Evolutionary conservation across 2,329 filamentous ascomycete species (phyloP).

Genomic region (Cercospora sesami): DNA sequence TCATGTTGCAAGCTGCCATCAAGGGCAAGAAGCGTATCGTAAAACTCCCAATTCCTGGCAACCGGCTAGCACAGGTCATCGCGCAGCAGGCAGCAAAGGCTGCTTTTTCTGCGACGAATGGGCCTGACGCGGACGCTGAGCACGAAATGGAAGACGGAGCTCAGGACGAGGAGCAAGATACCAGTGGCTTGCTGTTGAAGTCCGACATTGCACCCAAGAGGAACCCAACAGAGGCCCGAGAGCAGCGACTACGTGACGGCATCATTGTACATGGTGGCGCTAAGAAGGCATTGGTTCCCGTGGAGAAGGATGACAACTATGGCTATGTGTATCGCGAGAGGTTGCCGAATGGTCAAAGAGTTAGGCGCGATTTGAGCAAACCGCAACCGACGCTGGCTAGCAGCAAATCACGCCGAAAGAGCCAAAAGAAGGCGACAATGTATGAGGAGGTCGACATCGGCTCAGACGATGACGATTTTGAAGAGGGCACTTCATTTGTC

Average conservation of each 20-base stretch:
- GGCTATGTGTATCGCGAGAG: conserved; percentile 38
- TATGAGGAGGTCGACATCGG: conserved; percentile 52
- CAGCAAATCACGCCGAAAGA: conserved; percentile 25
- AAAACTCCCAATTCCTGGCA: conserved; percentile 41
- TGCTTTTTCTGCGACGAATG: conserved; percentile 26
- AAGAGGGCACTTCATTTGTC: conserved; percentile 19
- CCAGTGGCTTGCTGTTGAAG: conserved; percentile 32
- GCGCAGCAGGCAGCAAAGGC: conserved; percentile 36
- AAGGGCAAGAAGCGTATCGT: conserved; percentile 49
- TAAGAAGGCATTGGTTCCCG: conserved; percentile 36
- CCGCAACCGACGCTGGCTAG: conserved; percentile 24
- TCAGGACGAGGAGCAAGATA: conserved; percentile 23
- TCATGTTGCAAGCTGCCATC: conserved; percentile 49
- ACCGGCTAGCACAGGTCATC: conserved; percentile 42
- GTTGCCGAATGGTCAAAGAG: conserved; percentile 31
- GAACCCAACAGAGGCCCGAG: conserved; percentile 39
- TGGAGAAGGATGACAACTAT: conserved; percentile 39
- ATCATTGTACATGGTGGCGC: conserved; percentile 35
- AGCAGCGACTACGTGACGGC: conserved; percentile 39
- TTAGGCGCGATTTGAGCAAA: conserved; percentile 16
- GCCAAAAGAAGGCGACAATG: conserved; percentile 29
- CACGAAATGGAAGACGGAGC: conserved; percentile 31
- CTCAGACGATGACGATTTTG: conserved; percentile 45
- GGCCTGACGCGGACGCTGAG: conserved; percentile 36
- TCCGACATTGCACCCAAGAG: conserved; percentile 39